phyloP scores from a whole-genome alignment of 495 filamentous ascomycete species.

The Terfezia boudieri region DNA sequence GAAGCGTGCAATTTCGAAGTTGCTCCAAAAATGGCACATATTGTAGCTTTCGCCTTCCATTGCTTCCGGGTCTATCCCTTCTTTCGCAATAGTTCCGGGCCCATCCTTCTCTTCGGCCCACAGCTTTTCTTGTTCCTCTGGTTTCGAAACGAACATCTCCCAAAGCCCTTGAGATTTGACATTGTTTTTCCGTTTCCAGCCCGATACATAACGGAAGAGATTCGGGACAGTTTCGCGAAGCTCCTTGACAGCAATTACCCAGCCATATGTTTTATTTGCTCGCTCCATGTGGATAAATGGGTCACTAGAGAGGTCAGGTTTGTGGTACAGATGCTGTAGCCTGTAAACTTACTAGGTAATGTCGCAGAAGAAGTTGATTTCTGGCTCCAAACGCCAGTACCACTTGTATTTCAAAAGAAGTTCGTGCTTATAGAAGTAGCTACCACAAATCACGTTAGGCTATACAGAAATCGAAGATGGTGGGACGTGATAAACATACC shows the following conservation, averaged over 20 bases:
- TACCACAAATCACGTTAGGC: slow-evolving; percentile 17
- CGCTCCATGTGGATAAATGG: slow-evolving; percentile 86
- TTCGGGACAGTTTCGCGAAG: slow-evolving; percentile 95
- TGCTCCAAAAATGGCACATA: slow-evolving; percentile 99
- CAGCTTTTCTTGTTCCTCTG: slow-evolving; percentile 30
- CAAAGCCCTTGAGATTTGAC: slow-evolving; percentile 79
- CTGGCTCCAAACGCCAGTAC: slow-evolving; percentile 99
- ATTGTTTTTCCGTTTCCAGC: slow-evolving; percentile 85
- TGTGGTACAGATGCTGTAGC: background rate
- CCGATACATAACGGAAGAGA: slow-evolving; percentile 98
- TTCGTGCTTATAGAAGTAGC: slow-evolving; percentile 95
- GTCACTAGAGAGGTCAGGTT: slow-evolving; percentile 37
- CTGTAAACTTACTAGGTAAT: slow-evolving; percentile 70
- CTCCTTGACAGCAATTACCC: slow-evolving; percentile 98
- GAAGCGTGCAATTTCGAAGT: slow-evolving; percentile 92
- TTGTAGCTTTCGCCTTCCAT: slow-evolving; percentile 99
- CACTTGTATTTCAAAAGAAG: slow-evolving; percentile 92
- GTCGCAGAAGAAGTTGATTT: slow-evolving; percentile 99
- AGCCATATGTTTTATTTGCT: slow-evolving; percentile 92
- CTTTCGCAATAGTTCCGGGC: slow-evolving; percentile 36
- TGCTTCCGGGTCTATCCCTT: slow-evolving; percentile 64
- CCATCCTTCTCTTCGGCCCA: slow-evolving; percentile 55
- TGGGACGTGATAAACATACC: slow-evolving; percentile 21
- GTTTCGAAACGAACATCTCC: slow-evolving; percentile 89
- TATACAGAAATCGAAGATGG: background rate